Evolutionary conservation across 2,329 filamentous ascomycete genomes (phyloP).

Genomic region (Diaporthe humulicola): DNA sequence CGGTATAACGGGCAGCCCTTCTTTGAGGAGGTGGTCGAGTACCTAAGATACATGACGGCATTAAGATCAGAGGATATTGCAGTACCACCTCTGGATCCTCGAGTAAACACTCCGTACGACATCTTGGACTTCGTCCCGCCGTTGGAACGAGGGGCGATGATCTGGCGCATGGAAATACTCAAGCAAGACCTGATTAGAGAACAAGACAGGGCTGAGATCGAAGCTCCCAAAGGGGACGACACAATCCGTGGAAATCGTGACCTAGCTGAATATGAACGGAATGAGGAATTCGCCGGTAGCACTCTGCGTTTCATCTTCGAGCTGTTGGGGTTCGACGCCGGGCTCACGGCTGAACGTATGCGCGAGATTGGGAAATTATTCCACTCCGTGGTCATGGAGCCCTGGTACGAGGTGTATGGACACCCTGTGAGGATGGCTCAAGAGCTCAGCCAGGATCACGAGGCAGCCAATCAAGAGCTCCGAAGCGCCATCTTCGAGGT

Average conservation of each 20-base stretch:
- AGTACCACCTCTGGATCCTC: neutral
- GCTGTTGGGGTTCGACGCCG: conserved; percentile 3
- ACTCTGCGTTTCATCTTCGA: neutral
- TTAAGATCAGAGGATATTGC: neutral
- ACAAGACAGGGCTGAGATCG: neutral
- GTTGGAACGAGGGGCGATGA: neutral
- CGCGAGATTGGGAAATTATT: neutral
- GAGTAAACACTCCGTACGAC: neutral
- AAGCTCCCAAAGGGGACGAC: neutral
- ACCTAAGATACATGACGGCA: fast-evolving
- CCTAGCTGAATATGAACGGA: neutral
- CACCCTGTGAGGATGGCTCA: neutral
- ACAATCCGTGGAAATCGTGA: neutral
- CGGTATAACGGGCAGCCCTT: neutral
- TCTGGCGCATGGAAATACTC: neutral
- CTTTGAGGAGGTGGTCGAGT: neutral
- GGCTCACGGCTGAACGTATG: neutral
- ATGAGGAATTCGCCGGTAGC: neutral
- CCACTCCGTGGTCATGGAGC: conserved; percentile 4
- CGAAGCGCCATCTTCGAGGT: neutral
- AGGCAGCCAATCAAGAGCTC: neutral
- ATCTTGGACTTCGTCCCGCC: neutral
- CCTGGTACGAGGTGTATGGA: neutral
- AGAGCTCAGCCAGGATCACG: neutral
- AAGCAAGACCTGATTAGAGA: neutral